Conservation (phyloP, 1,139 yeast species). For the Pichia sp. region DNA sequence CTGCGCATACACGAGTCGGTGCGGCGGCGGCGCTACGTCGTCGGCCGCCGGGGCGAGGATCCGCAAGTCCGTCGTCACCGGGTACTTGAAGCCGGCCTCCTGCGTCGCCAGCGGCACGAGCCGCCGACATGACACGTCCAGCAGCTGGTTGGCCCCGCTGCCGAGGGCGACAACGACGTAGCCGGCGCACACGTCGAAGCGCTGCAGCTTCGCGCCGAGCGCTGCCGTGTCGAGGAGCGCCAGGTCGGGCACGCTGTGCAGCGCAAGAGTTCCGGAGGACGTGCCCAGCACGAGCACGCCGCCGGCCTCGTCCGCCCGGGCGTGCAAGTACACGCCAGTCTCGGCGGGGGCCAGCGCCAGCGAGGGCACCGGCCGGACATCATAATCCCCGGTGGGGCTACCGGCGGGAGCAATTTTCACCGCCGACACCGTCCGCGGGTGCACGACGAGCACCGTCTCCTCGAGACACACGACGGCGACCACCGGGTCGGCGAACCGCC, state of each 20-base stretch:
- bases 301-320: constrained; percentile 7
- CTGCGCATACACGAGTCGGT: constrained; percentile 56
- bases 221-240: constrained; percentile 15
- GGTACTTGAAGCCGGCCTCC: constrained; percentile 71
- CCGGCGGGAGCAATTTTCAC: neutral
- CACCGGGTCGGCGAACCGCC: constrained; percentile 3
- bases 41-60: constrained; percentile 38
- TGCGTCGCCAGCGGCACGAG: constrained; percentile 45
- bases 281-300: constrained; percentile 4
- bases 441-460: constrained; percentile 2
- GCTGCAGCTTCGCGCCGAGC: constrained; percentile 14
- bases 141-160: constrained; percentile 9
- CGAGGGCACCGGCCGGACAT: neutral
- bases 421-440: constrained; percentile 2
- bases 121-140: constrained; percentile 37
- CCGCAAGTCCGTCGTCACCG: constrained; percentile 52
- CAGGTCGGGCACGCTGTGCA: constrained; percentile 11
- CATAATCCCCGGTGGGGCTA: neutral
- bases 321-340: neutral
- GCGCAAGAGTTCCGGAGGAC: constrained; percentile 3
- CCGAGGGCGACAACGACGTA: constrained; percentile 11
- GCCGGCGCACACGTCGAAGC: constrained; percentile 10
- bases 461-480: constrained; percentile 4
- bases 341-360: neutral
- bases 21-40: constrained; percentile 2